Conservation (phyloP, 176 grass and related monocot species). For the Areca catechu region DNA sequence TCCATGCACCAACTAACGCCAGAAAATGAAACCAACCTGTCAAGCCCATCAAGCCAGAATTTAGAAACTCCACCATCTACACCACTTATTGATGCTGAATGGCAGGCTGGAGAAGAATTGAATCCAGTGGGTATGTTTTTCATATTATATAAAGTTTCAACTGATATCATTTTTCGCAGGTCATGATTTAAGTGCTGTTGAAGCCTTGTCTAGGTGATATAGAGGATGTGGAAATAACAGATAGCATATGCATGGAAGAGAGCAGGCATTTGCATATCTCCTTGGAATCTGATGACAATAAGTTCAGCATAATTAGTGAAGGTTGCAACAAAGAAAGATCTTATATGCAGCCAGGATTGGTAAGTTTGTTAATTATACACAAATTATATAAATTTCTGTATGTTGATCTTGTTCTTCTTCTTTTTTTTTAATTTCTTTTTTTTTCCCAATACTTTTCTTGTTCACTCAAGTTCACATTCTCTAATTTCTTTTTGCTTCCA, state of each 20-base stretch:
- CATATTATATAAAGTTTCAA: not conserved
- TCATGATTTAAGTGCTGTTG: not conserved
- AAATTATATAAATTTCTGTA: no score
- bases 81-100: constrained; percentile 10
- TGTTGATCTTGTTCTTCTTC: no score
- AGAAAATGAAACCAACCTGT: constrained; percentile 24
- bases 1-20: constrained; percentile 22
- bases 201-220: constrained; percentile 13
- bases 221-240: constrained; percentile 10
- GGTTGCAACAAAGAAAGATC: constrained; percentile 12
- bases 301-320: constrained; percentile 1
- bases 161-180: not conserved
- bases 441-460: not conserved
- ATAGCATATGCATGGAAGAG: constrained; percentile 20
- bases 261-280: constrained; percentile 10
- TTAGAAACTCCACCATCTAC: constrained; percentile 1
- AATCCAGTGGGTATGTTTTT: constrained; percentile 23
- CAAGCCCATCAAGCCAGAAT: constrained; percentile 7
- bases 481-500: not conserved
- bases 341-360: constrained; percentile 7
- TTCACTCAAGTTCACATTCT: not conserved
- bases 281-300: constrained; percentile 8
- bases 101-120: constrained; percentile 16
- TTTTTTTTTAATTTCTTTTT: not conserved
- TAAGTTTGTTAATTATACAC: constrained; percentile 17